These are phyloP conservation scores for Coemansia sp. DNA, from an alignment of 192 early-diverging fungal genomes.

Conservation along the genomic window DNA sequence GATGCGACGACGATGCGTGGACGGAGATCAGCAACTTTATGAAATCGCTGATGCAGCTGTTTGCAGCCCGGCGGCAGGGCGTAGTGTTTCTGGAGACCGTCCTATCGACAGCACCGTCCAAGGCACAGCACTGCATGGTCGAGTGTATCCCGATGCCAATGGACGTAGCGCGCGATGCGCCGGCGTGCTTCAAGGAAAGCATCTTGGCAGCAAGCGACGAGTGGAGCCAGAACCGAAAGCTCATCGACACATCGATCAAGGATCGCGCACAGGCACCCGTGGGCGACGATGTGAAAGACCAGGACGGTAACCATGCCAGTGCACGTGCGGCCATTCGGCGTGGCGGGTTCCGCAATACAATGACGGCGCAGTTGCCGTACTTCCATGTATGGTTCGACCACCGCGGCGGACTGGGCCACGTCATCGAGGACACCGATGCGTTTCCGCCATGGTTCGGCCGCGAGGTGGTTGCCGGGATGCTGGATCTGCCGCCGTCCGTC, in stretches of 20 bases:
- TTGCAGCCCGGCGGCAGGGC: constrained; percentile 64
- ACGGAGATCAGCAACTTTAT: constrained; percentile 95
- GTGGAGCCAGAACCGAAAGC: constrained; percentile 82
- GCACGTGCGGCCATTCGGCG: constrained; percentile 32
- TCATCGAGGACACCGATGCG: constrained; percentile 84
- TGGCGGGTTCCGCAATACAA: constrained; percentile 68
- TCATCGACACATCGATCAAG: constrained; percentile 72
- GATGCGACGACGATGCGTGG: constrained; percentile 90
- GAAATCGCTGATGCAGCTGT: constrained; percentile 92
- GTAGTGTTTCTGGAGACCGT: constrained; percentile 92
- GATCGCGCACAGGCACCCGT: constrained; percentile 18
- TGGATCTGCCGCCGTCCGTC: constrained; percentile 74
- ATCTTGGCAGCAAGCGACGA: constrained; percentile 77
- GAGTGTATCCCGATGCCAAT: constrained; percentile 91
- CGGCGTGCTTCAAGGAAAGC: constrained; percentile 88
- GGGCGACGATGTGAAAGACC: constrained; percentile 26
- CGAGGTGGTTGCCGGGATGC: constrained; percentile 78
- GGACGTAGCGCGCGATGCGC: constrained; percentile 70
- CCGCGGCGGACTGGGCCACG: constrained; percentile 87
- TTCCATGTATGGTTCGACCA: constrained; percentile 97
- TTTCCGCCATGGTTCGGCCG: constrained; percentile 89
- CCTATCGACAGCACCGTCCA: constrained; percentile 68
- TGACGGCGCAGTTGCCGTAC: constrained; percentile 84
- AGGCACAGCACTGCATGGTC: constrained; percentile 73
- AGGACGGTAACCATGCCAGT: constrained; percentile 32